Evolutionary conservation across 352 stramenopile genomes (phyloP), one percentile per base, ranked within the genome.

Genomic region (Lagenidium sp.): DNA sequence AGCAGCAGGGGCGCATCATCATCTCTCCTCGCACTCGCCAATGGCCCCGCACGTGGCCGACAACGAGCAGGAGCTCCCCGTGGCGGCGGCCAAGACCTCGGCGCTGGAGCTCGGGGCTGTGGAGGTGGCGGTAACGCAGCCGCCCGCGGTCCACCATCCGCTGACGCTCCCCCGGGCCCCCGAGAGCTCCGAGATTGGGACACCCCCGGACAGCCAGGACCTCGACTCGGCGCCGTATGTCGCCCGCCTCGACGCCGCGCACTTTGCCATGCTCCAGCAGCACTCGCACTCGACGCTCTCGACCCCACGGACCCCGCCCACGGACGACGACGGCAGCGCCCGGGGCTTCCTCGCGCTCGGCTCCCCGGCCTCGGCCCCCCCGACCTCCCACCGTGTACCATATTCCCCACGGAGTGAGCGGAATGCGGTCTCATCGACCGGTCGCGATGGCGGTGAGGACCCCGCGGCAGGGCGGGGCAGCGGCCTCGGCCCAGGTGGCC

Each of bases 191-290:
- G 28, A 43, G 38, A 53, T 53, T 53, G 46, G 46, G 16, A 2
- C 10, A 4, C 16, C 30, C 24, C 38, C 21, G 13, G 10, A 36
- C 18, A 19, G 15, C 4, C 10, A 19, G 20, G 22, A 41, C n/a
- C n/a, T n/a, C n/a, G n/a, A n/a, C n/a, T n/a, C n/a, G n/a, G n/a
- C n/a, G n/a, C n/a, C n/a, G n/a, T n/a, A n/a, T n/a, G n/a, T n/a
- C n/a, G n/a, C 31, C 37, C 43, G 16, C 43, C 51, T 32, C 37
- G 50, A 53, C 44, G 43, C 46, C 24, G 38, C 47, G 22, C 50
- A 58, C 18, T 49, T 58, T 24, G 50, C 36, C 4, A 48, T 58
- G 43, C 24, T 58, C 37, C 42, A 58, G 43, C n/a, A n/a, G n/a
- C n/a, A n/a, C n/a, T 39, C 40, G 20, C 40, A 45, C 4, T 55